Base-by-base conservation (phyloP, 257 asterid genomes). In the Linderniella brevidens region DNA sequence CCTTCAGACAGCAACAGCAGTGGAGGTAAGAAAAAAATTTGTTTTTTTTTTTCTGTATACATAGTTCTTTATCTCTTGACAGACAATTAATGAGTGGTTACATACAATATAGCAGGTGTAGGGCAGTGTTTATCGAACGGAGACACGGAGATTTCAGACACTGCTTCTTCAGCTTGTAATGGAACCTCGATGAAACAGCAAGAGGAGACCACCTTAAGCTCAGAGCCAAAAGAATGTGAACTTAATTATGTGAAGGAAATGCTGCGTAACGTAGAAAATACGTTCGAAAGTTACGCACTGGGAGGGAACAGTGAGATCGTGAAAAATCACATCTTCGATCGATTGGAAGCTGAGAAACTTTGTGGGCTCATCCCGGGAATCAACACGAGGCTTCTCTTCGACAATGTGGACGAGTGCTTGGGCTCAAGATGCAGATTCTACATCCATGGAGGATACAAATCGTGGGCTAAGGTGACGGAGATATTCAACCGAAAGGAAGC, bases 211-310 rank as follows among this genome's bases (percentile, higher is more conserved):
- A 16, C 62, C 41, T 41, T 57, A 37, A 13, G 47, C 29, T 44
- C 39, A 48, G 40, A 46, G 55, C 49, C 67, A 20, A 38, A 41
- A 32, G 47, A 50, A 9, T 71, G 76, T 70, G 85, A 74, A 42
- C 50, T 72, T 37, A 72, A 69, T 29, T 80, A 77, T 58, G 74
- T 74, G 55, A 77, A 63, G 50, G 79, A 69, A 45, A 69, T 77
- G 39, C 44, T 80, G 51, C 25, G 39, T 47, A 56, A 69, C 48
- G 49, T 80, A 50, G 88, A 74, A 35, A 18, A 48, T 1, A 71
- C 66, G 76, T 77, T 74, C 44, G 54, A 52, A 36, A 74, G 64
- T 53, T 77, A 71, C 20, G 65, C 79, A 45, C n/a, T 52, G 54
- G 84, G 92, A 11, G 56, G 63, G 47, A 51, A 72, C 46, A 41